phyloP scores from a whole-genome alignment of 805 yeast genomes.

The Torulaspora indica region DNA sequence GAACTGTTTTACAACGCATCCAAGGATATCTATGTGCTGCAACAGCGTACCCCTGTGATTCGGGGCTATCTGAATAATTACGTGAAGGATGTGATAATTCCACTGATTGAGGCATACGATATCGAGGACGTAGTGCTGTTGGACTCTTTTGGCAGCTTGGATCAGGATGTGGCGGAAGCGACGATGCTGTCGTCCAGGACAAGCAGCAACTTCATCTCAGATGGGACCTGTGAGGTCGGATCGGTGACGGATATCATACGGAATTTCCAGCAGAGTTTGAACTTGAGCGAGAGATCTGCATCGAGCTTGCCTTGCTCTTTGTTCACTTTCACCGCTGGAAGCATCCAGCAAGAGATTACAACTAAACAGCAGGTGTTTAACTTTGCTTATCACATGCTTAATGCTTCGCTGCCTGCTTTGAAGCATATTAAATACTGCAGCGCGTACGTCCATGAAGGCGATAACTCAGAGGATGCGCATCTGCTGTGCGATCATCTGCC shows the following conservation, averaged over 20 bases:
- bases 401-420: constrained; percentile 11
- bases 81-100: constrained; percentile 46
- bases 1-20: constrained; percentile 54
- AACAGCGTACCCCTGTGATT: constrained; percentile 80
- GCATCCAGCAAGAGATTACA: constrained; percentile 29
- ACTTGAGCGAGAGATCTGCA: constrained; percentile 16
- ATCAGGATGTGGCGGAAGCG: constrained; percentile 16
- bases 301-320: constrained; percentile 19
- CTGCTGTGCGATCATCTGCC: constrained; percentile 23
- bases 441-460: constrained; percentile 82
- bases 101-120: constrained; percentile 41
- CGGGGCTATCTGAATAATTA: constrained; percentile 54
- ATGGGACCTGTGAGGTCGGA: constrained; percentile 25
- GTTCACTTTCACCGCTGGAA: constrained; percentile 23
- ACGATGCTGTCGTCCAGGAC: constrained; percentile 9
- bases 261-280: constrained; percentile 23
- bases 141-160: constrained; percentile 66
- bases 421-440: constrained; percentile 41
- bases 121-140: constrained; percentile 50
- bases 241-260: constrained; percentile 23
- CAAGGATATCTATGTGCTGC: constrained; percentile 53
- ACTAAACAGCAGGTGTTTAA: constrained; percentile 31
- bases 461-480: constrained; percentile 68
- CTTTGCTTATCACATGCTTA: constrained; percentile 28
- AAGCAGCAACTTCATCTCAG: constrained; percentile 16